A percentile compares a stretch with the other conserved stretches of the same genome.
Evolutionary conservation across 306 rosid species (phyloP).

Genomic region (Cicer yamashitae): DNA sequence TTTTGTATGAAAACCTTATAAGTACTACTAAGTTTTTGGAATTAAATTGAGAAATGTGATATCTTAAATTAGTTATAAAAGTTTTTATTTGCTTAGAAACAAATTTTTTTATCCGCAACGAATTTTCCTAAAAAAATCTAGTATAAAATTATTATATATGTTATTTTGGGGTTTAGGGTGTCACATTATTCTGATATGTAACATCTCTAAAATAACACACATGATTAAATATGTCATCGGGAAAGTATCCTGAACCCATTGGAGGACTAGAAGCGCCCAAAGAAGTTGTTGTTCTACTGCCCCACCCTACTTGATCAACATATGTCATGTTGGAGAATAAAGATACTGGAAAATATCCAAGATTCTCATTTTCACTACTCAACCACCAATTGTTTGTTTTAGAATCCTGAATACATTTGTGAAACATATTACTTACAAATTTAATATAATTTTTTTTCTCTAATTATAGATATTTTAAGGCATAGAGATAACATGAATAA

Average conservation of each 20-base stretch:
- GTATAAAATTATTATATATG: too few relatives aligned
- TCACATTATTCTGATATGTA: neutral
- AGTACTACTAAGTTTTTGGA: too few relatives aligned
- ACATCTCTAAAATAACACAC: neutral
- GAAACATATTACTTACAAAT: too few relatives aligned
- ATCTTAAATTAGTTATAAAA: too few relatives aligned
- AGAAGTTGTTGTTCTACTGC: neutral
- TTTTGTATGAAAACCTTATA: too few relatives aligned
- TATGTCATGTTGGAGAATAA: neutral
- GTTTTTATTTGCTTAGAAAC: too few relatives aligned
- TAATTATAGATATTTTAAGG: too few relatives aligned
- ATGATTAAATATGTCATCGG: neutral
- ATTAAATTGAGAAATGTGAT: too few relatives aligned
- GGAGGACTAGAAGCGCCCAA: neutral
- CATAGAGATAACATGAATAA: neutral
- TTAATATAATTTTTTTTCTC: too few relatives aligned
- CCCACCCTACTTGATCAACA: neutral
- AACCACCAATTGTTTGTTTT: neutral
- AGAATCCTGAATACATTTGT: neutral
- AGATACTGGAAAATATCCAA: conserved; percentile 37
- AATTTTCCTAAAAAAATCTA: too few relatives aligned
- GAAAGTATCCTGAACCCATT: conserved; percentile 31
- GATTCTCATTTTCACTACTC: neutral
- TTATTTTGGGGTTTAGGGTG: too few relatives aligned
- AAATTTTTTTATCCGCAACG: too few relatives aligned